Percentiles rank a stretch among this genome's conserved stretches.
These are phyloP conservation scores for Raffaelea albimanens DNA, from an alignment of 2,329 filamentous ascomycete genomes.

Conservation along the genomic window DNA sequence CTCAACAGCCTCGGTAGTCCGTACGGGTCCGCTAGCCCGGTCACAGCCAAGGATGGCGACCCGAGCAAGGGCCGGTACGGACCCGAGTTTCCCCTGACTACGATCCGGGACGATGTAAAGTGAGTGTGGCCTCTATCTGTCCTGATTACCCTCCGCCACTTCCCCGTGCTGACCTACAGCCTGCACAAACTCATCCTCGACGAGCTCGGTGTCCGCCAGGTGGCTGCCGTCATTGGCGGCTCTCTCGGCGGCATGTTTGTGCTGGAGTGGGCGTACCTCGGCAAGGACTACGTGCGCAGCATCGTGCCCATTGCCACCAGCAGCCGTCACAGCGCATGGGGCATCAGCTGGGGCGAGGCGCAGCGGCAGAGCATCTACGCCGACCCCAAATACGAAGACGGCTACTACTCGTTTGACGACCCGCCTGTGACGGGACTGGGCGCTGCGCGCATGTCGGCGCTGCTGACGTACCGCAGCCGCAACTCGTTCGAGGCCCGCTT, in stretches of 20 bases:
- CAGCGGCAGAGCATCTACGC: slow-evolving; percentile 93
- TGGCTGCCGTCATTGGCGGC: slow-evolving; percentile 72
- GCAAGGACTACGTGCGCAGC: slow-evolving; percentile 71
- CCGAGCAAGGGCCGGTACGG: slow-evolving; percentile 69
- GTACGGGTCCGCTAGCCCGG: slow-evolving; percentile 79
- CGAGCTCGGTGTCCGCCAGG: slow-evolving; percentile 67
- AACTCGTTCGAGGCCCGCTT: slow-evolving; percentile 96
- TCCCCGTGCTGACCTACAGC: slow-evolving; percentile 27
- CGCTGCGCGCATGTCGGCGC: slow-evolving; percentile 90
- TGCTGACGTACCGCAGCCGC: slow-evolving; percentile 90
- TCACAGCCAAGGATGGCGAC: slow-evolving; percentile 80
- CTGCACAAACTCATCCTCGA: slow-evolving; percentile 74
- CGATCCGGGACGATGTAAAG: slow-evolving; percentile 92
- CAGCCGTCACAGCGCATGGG: slow-evolving; percentile 77
- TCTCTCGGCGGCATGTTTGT: slow-evolving; percentile 87
- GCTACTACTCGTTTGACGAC: slow-evolving; percentile 83
- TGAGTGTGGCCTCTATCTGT: slow-evolving; percentile 31
- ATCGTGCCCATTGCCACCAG: slow-evolving; percentile 81
- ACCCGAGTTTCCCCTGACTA: slow-evolving; percentile 92
- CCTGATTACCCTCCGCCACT: not conserved
- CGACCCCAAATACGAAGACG: slow-evolving; percentile 96
- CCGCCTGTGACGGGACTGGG: slow-evolving; percentile 80
- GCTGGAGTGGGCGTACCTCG: slow-evolving; percentile 87
- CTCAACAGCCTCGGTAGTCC: slow-evolving; percentile 80
- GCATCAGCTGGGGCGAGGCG: slow-evolving; percentile 84